These are phyloP conservation scores for Fusarium nurragi DNA, from an alignment of 2,329 filamentous ascomycete genomes.

Conservation along the genomic window DNA sequence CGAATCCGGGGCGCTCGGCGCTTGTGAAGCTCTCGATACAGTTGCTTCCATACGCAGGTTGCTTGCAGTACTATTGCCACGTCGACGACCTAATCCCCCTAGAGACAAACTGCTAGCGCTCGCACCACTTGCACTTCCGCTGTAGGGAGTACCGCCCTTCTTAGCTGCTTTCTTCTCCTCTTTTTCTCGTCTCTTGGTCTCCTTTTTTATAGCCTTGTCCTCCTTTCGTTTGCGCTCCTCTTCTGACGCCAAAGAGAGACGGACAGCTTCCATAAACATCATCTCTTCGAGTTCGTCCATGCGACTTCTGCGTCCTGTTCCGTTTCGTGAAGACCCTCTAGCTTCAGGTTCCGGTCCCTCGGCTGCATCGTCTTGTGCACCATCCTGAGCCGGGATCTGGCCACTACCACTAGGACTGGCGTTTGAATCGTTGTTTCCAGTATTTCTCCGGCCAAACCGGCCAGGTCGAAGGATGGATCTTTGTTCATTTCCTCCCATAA, in stretches of 20 bases:
- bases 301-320: constrained; percentile 56
- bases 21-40: constrained; percentile 55
- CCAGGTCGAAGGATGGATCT: constrained; percentile 58
- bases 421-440: constrained; percentile 51
- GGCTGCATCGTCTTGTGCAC: constrained; percentile 4
- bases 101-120: constrained; percentile 74
- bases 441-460: constrained; percentile 67
- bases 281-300: constrained; percentile 94
- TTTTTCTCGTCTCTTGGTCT: constrained; percentile 86
- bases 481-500: constrained; percentile 74
- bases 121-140: constrained; percentile 52
- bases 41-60: constrained; percentile 67
- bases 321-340: constrained; percentile 33
- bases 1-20: constrained; percentile 38
- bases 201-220: constrained; percentile 65
- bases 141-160: constrained; percentile 59
- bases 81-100: constrained; percentile 65
- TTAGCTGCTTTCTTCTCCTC: constrained; percentile 81
- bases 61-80: constrained; percentile 68
- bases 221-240: constrained; percentile 91
- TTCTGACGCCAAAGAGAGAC: constrained; percentile 88
- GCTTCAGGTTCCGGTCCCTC: constrained; percentile 43
- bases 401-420: constrained; percentile 45
- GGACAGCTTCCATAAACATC: constrained; percentile 98
- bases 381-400: constrained; percentile 39